Percentiles rank a stretch among this genome's conserved stretches.
Evolutionary conservation across 805 yeast genomes (phyloP).

Genomic region (Yarrowia sp.): DNA sequence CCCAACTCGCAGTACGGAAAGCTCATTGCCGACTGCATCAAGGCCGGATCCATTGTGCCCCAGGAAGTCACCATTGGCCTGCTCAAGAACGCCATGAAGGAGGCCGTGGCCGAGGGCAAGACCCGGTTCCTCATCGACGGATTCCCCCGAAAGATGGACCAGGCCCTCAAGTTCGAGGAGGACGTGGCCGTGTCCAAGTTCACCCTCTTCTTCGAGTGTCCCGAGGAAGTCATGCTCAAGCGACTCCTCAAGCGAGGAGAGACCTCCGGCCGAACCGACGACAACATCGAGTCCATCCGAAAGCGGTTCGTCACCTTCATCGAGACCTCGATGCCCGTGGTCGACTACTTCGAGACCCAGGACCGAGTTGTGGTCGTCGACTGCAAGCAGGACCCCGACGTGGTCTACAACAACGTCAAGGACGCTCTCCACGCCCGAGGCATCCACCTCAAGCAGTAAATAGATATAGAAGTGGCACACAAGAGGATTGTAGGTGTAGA

Average conservation of each 20-base stretch:
- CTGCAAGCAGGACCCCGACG: slow-evolving; percentile 82
- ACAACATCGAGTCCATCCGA: slow-evolving; percentile 86
- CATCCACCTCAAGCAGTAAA: slow-evolving; percentile 30
- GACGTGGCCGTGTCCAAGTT: slow-evolving; percentile 53
- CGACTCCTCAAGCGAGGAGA: slow-evolving; percentile 90
- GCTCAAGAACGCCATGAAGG: slow-evolving; percentile 77
- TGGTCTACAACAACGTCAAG: slow-evolving; percentile 74
- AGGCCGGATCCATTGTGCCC: slow-evolving; percentile 91
- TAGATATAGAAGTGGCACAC: slow-evolving; percentile 9
- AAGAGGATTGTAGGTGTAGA: no score
- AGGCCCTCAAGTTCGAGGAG: slow-evolving; percentile 91
- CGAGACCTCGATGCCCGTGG: slow-evolving; percentile 36
- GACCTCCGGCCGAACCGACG: slow-evolving; percentile 94
- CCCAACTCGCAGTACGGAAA: slow-evolving; percentile 84
- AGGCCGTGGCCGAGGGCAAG: slow-evolving; percentile 56
- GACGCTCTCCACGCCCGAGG: slow-evolving; percentile 59
- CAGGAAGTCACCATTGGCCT: slow-evolving; percentile 88
- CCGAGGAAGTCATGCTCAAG: slow-evolving; percentile 81
- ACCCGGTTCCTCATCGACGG: slow-evolving; percentile 87
- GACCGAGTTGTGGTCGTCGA: slow-evolving; percentile 76
- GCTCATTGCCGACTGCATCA: slow-evolving; percentile 80
- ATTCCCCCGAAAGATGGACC: slow-evolving; percentile 98
- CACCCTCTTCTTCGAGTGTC: slow-evolving; percentile 60
- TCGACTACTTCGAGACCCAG: slow-evolving; percentile 32
- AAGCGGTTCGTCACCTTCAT: slow-evolving; percentile 70